Evolutionary conservation across 1,284 basidiomycete species (phyloP), one percentile per base, ranked within the genome.

Genomic region (Volvariella surrecta): DNA sequence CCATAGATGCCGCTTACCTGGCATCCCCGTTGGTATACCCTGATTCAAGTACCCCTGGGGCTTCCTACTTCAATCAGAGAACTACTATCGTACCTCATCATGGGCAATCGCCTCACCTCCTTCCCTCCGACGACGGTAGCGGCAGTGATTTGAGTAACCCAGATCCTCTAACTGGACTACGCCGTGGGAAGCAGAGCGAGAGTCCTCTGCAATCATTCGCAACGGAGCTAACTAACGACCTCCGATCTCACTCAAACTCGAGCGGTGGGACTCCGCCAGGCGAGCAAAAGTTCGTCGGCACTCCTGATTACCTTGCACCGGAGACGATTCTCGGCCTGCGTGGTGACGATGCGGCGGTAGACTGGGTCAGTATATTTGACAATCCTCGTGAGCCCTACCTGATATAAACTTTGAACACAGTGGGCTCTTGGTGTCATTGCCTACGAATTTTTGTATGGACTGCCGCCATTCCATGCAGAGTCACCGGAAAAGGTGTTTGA

Each of bases 361-460:
- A 99, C 68, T 99, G 96, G 93, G 89, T 92, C 62, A 16, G 53
- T 59, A 19, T 43, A 34, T 50, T 52, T 40, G 16, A 22, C 19
- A 37, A 20, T n/a, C 9, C n/a, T n/a, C n/a, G n/a, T 45, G 8
- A 40, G 8, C 28, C 32, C 38, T n/a, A 45, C 22, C 17, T 22
- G 32, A n/a, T 15, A 31, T 39, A n/a, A n/a, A n/a, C n/a, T n/a
- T n/a, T n/a, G n/a, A n/a, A n/a, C 19, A 50, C 51, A 85, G 83
- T 99, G 96, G 96, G 96, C 96, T 11, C 75, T 99, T 28, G 96
- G 96, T 48, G 93, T 98, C 37, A 96, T 99, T 56, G 87, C 93
- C 20, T 99, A 99, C 66, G 95, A 99, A 68, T 99, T 99, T 64
- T 66, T 99, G 28, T 99, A 95, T 54, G 94, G 96, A 2, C 79